Base-by-base conservation (phyloP, 768 basidiomycete genomes). In the Leccinellum rugosiceps region DNA sequence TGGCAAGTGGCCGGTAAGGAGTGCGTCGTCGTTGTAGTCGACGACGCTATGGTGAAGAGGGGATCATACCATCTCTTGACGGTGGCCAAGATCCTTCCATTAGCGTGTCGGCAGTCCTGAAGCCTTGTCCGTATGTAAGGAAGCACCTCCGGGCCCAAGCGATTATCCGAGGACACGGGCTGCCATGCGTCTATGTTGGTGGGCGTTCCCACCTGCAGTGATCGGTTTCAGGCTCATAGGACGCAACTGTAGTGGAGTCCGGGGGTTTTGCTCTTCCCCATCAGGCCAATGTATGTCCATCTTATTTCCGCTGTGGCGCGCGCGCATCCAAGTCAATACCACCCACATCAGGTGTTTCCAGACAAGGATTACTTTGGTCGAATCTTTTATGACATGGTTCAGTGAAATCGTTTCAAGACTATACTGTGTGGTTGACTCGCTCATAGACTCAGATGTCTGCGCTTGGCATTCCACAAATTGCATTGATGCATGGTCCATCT, bases 361-460 rank as follows among this genome's bases (percentile, higher is more conserved):
- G 94, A 97, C 77, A 91, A 86, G 70, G 89, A 96, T 61, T 92
- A 98, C 69, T 98, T 98, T 64, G 94, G 94, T 4, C 83, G 94
- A 6, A 96, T 97, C 67, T 98, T 98, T 75, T 97, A 94, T 71
- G 96, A 98, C 66, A 96, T 96, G 93, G 94, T 88, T 56, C 32
- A 43, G 52, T 49, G 19, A 46, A 23, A 49, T 63, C 38, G n/a
- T 43, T 50, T 30, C 21, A 15, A 52, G 26, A n/a, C 53, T 51
- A 31, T 44, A 7, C 14, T 7, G 10, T 56, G 35, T 52, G 31
- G n/a, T 41, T 65, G 58, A 64, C 63, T 34, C 49, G n/a, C 38
- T 52, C 48, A 44, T 64, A 92, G 90, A 90, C 91, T 6, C 92
- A 93, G 78, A 90, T 96, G 90, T 95, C 93, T 49, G 92, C 92